Evolutionary conservation across 2,329 filamentous ascomycete species (phyloP), one percentile per base, ranked within the genome.

Genomic region (Aspergillus neoniger): DNA sequence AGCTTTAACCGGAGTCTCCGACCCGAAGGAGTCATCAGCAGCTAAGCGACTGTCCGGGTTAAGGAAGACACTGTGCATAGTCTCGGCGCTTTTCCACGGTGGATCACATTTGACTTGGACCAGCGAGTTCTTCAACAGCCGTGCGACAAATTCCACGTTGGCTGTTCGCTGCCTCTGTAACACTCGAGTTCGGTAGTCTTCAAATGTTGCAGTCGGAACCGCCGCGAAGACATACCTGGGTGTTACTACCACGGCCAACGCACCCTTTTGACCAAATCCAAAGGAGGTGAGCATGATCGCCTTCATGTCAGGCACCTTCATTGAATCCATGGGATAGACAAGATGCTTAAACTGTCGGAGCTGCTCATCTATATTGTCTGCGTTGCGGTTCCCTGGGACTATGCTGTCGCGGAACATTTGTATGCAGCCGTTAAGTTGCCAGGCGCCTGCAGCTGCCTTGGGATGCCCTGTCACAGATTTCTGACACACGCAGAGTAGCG

Each of bases 401-500:
- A 97, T 83, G 71, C 92, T 92, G 48, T 86, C 88, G 83, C 96
- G 95, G 69, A 98, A 86, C 51, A 96, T 91, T 78, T 98, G 94
- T 74, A 98, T 82, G 76, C 91, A 93, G 67, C 94, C 94, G 82
- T 98, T 98, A 85, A 98, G 87, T 92, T 97, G 97, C 92, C 93
- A 98, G 36, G 93, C 94, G 81, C 94, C 94, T 58, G 94, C 94
- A 70, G 94, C 93, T 87, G 93, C 94, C 87, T 98, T 98, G 72
- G 94, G 93, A 76, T 98, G 94, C 76, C 94, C 94, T 53, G 94
- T 98, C 61, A 98, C 86, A 77, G 94, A 97, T 80, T 98, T 98
- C 80, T 98, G 94, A 88, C 96, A 97, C 75, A 98, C 91, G 81
- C 91, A 92, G 2, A 67, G 80, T 15, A 98, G 83, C 17, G 94